Percentiles rank a stretch among this genome's conserved stretches.
Conservation (phyloP, 495 filamentous ascomycete genomes). For the Penicillium coprophilum region DNA sequence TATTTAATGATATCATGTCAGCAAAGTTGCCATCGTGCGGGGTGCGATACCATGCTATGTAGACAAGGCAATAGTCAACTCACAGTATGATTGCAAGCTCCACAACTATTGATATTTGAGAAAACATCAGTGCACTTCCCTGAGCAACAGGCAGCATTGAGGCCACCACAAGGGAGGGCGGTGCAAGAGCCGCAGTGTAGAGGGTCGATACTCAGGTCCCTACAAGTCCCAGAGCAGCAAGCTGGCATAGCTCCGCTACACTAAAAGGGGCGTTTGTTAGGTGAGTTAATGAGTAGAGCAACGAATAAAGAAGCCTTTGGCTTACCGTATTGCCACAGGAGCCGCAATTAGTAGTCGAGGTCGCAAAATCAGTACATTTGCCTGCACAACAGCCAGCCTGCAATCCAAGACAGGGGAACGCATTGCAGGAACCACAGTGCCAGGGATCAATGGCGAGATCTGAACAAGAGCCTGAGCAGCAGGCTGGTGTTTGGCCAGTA, state of each 20-base stretch:
- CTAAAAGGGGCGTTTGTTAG: not conserved
- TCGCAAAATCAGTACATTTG: slow-evolving; percentile 14
- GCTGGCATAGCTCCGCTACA: not conserved
- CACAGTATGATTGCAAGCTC: not conserved
- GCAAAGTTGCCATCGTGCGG: not conserved
- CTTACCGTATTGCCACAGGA: slow-evolving; percentile 14
- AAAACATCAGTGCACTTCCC: not conserved
- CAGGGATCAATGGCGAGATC: slow-evolving; percentile 5
- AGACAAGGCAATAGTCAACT: not conserved
- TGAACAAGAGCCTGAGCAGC: slow-evolving; percentile 18
- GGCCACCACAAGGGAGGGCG: not conserved
- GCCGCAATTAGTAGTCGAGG: slow-evolving; percentile 17
- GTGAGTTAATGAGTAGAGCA: not conserved
- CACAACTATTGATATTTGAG: not conserved
- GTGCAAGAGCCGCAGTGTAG: slow-evolving; percentile 1
- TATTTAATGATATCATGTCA: not conserved
- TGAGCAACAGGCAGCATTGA: not conserved
- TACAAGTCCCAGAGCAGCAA: slow-evolving; percentile 3
- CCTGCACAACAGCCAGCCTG: slow-evolving; percentile 21
- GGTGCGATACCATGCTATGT: too few species aligned
- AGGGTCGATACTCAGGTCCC: not conserved
- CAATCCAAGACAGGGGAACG: slow-evolving; percentile 11
- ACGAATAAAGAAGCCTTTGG: not conserved
- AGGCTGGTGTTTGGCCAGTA: slow-evolving; percentile 3
- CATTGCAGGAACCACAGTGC: slow-evolving; percentile 18